Conservation (phyloP, 257 asterid species). For the Echites panduratus region DNA sequence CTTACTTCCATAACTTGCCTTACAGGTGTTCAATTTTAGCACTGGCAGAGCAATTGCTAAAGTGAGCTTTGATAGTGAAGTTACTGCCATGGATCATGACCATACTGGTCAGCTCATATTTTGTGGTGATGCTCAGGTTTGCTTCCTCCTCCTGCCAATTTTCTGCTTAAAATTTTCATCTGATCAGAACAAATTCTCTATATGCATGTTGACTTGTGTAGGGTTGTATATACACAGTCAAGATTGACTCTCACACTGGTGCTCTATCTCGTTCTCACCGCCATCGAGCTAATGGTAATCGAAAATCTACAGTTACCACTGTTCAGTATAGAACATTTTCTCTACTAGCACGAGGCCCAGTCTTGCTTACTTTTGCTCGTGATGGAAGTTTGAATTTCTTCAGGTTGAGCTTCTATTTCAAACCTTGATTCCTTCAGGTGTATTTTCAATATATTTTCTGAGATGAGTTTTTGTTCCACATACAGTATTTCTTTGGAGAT, state of each 20-base stretch:
- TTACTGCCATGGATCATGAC: slow-evolving; percentile 97
- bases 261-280: slow-evolving; percentile 78
- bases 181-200: slow-evolving; percentile 14
- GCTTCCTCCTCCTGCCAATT: slow-evolving; percentile 13
- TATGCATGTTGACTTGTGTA: slow-evolving; percentile 28
- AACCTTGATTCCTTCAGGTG: slow-evolving; percentile 4
- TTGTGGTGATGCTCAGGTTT: slow-evolving; percentile 94
- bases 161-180: slow-evolving; percentile 11
- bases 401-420: slow-evolving; percentile 47
- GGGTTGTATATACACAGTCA: slow-evolving; percentile 81
- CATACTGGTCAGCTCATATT: slow-evolving; percentile 93
- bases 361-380: slow-evolving; percentile 65
- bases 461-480: slow-evolving; percentile 17
- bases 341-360: slow-evolving; percentile 88
- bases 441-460: slow-evolving; percentile 10
- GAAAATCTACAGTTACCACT: slow-evolving; percentile 72
- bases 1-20: slow-evolving; percentile 21
- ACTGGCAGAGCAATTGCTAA: slow-evolving; percentile 83
- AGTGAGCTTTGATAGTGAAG: slow-evolving; percentile 60
- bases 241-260: slow-evolving; percentile 75
- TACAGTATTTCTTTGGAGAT: slow-evolving; percentile 76
- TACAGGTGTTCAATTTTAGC: slow-evolving; percentile 91
- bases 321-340: slow-evolving; percentile 90
- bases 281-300: slow-evolving; percentile 56
- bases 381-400: slow-evolving; percentile 94